Base-by-base conservation (phyloP, 768 basidiomycete species). In the Lyophyllum atratum region DNA sequence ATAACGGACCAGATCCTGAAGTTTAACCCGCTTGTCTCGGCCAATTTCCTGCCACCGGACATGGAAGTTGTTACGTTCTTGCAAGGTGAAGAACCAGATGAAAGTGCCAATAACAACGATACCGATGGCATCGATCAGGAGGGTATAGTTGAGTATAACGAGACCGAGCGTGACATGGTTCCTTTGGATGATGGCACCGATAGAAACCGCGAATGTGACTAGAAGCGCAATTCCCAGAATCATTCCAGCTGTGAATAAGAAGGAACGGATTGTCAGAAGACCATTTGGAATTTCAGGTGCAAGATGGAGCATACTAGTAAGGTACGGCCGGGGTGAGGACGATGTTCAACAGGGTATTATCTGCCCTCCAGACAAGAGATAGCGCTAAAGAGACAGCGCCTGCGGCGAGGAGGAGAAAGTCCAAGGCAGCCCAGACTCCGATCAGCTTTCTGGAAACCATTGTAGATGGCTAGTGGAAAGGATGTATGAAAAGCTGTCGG, bases 1-100 rank as follows among this genome's bases (percentile, higher is more conserved):
- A 51, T 17, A 50, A 72, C 80, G 58, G 60, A 93, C 93, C 79
- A 79, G 72, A 63, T 95, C 85, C 72, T 96, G 94, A 26, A 95
- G 70, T 15, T 72, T 66, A 37, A 85, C 76, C 59, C 85, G 80
- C 21, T 74, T 79, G 1, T 72, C 75, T 25, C 73, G 58, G 28
- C 78, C 72, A 56, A 80, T 77, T 49, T 70, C 70, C 12, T 74
- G 58, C 80, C 86, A 95, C 24, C 84, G 71, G 0, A 58, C 58
- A 59, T 84, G 81, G 72, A 87, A 95, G 63, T 90, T 84, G 43
- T 74, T 72, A 25, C 87, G 84, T 68, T 93, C 87, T 54, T 80
- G 72, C 17, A 95, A 78, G 5, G 93, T 92, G 67, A 75, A 91
- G 72, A 89, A 85, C 94, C 94, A 96, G 49, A 95, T 74, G 61